Evolutionary conservation across 371 early-diverging fungal species (phyloP).

Genomic region (Circinella minor): DNA sequence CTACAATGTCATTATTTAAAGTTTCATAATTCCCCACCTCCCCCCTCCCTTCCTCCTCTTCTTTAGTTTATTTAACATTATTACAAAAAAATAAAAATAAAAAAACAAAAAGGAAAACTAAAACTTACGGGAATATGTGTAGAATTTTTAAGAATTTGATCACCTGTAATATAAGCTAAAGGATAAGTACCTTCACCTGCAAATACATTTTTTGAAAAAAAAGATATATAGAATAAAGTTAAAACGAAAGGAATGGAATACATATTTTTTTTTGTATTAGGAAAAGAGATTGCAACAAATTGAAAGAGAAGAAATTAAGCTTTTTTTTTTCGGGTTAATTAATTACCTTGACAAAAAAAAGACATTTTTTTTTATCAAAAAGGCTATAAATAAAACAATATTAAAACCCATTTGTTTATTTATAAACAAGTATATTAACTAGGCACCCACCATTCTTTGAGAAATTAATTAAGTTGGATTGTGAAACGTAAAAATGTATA

Average conservation of each 20-base stretch:
- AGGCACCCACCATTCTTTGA: too few species aligned
- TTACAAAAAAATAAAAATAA: too few species aligned
- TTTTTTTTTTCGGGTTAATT: neutral
- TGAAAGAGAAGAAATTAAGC: too few species aligned
- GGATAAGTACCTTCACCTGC: conserved; percentile 37
- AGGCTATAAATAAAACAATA: too few species aligned
- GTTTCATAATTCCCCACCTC: neutral
- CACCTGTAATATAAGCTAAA: conserved; percentile 26
- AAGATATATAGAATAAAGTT: neutral
- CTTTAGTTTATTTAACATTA: too few species aligned
- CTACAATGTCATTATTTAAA: neutral
- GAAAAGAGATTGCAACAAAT: neutral
- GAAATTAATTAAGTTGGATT: too few species aligned
- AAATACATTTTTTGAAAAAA: neutral
- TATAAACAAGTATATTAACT: too few species aligned
- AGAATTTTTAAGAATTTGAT: conserved; percentile 34
- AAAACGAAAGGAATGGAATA: conserved; percentile 11
- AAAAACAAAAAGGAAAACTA: too few species aligned
- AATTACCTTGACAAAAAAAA: too few species aligned
- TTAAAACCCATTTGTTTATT: too few species aligned
- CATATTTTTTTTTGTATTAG: neutral
- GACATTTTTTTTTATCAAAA: too few species aligned
- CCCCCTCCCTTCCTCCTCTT: neutral
- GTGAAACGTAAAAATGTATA: too few species aligned
- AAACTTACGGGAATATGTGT: conserved; percentile 33